These are phyloP conservation scores for Craterostigma plantagineum DNA, from an alignment of 257 asterid genomes.

Conservation along the genomic window DNA sequence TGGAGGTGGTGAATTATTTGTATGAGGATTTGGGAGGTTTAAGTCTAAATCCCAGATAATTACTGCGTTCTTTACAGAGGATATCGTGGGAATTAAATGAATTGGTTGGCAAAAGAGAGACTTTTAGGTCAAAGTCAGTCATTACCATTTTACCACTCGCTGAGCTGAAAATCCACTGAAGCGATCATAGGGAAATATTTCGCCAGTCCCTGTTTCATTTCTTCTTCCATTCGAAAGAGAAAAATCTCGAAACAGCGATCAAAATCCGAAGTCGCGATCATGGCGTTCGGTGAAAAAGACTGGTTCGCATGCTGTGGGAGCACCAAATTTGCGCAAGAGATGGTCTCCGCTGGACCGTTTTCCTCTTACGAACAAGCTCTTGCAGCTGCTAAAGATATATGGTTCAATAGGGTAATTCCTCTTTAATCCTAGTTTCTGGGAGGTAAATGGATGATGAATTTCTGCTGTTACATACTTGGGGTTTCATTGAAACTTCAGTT, in stretches of 20 bases:
- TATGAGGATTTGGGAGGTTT: too few relatives aligned
- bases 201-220: too few relatives aligned
- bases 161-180: too few relatives aligned
- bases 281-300: slow-evolving; percentile 39
- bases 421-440: background rate
- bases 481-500: background rate
- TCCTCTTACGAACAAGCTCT: slow-evolving; percentile 35
- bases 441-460: background rate
- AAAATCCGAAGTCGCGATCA: slow-evolving; percentile 10
- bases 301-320: slow-evolving; percentile 88
- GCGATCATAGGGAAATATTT: too few relatives aligned
- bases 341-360: slow-evolving; percentile 61
- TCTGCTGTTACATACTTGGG: background rate
- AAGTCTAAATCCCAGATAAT: too few relatives aligned
- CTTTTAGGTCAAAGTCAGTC: too few relatives aligned
- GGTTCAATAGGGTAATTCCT: slow-evolving; percentile 58
- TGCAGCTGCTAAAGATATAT: slow-evolving; percentile 50
- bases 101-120: too few relatives aligned
- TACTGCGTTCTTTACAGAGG: too few relatives aligned
- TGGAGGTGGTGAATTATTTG: too few relatives aligned
- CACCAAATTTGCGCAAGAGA: slow-evolving; percentile 53
- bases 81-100: too few relatives aligned
- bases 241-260: background rate
- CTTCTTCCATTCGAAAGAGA: too few relatives aligned
- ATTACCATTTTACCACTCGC: too few relatives aligned